Base-by-base conservation (phyloP, 495 filamentous ascomycete genomes). In the Cercophora newfieldiana region DNA sequence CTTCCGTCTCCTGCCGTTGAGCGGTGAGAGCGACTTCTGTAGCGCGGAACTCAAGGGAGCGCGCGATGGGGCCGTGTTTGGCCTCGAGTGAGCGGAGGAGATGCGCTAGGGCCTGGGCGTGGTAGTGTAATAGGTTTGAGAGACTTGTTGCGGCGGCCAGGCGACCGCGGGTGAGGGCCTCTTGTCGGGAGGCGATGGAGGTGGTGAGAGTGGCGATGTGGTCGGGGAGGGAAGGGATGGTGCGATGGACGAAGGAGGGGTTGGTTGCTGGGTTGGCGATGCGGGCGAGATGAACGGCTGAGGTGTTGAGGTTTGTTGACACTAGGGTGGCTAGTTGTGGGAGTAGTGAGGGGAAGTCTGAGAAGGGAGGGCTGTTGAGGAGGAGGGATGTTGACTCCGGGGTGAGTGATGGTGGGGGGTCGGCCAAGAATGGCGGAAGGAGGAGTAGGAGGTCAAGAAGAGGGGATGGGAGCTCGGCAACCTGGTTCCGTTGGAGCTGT, bases 31-130 rank as follows among this genome's bases (percentile, higher is more conserved):
- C 78, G 5, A 87, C 71, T 21, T 83, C 81, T 44, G 81, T 74
- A 7, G 89, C 88, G 33, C 84, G 82, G n/a, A 83, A 77, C 47
- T 86, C 84, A 30, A 92, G 78, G 59, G 85, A 84, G 6, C 89
- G 80, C 7, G 90, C 83, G 2, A 91, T 68, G 3, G 83, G 75
- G 47, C 90, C 90, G 76, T 93, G 89, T 68, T 90, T 91, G 1
- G 77, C 70, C 44, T 81, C 79, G 1, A 84, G 75, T 0, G 74
- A 44, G 31, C 73, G 73, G 14, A 81, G 24, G 0, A 84, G 72
- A 3, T 72, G 70, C 0, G 73, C 31, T 0, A 85, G 61, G 5
- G 73, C 71, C 0, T 61, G 57, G 0, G 77, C 70, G 47, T 78
- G 74, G 1, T 58, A 65, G 7, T 67, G 24, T 0, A 82, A 72